Base-by-base conservation (phyloP, 2,329 filamentous ascomycete species). In the Penicillium vulpinum region DNA sequence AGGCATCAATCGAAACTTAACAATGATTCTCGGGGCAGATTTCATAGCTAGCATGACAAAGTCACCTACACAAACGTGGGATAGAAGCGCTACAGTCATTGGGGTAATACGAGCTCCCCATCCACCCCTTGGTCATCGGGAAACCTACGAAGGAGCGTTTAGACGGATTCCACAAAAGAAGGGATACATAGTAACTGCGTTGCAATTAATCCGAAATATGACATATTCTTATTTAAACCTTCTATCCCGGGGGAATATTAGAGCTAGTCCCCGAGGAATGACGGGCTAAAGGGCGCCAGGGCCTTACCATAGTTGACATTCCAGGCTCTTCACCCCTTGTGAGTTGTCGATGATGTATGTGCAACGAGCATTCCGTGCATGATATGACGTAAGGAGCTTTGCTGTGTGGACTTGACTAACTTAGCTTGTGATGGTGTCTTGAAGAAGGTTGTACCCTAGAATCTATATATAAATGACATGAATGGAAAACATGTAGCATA, bases 261-360 rank as follows among this genome's bases (percentile, higher is more conserved):
- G 11, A 24, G n/a, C 29, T 24, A 39, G 13, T 43, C 18, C 44
- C 43, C 33, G 54, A 24, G 26, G 55, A 48, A 54, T 57, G 54
- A 56, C 36, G 48, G 28, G 28, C 13, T 52, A 46, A 16, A 46
- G 54, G 54, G 39, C 3, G 15, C 9, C 5, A 15, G 31, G 31
- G n/a, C 21, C 33, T 26, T 18, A 38, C 4, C 29, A 29, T 9
- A 9, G 24, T 22, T 21, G 29, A 16, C 31, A 57, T 57, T 49
- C 55, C 50, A 47, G 10, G 16, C 21, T 29, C 26, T 35, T 33
- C 31, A 44, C 18, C 51, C 55, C 44, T 57, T 54, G 51, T 54
- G 39, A 4, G 16, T 11, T 51, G 31, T 52, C 13, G 33, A n/a
- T 40, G 38, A 44, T 46, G 21, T 22, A n/a, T 11, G 31, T n/a